These are phyloP conservation scores for Blastocystis sp. DNA, from an alignment of 352 stramenopile species.

Conservation along the genomic window DNA sequence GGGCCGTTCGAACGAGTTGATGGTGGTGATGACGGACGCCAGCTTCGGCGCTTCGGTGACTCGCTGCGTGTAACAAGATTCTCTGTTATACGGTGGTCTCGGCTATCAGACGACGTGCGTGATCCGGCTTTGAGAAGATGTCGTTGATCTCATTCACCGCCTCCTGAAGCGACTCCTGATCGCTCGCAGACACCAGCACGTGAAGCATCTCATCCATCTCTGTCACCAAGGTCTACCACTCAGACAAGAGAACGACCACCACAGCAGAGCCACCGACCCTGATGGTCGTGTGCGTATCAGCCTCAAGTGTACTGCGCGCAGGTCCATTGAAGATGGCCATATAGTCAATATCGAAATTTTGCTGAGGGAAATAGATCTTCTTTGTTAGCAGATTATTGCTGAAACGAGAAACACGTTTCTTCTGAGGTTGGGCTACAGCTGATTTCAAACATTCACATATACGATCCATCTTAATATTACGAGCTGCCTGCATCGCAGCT, in stretches of 20 bases:
- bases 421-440: neutral
- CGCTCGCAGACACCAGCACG: slow-evolving; percentile 9
- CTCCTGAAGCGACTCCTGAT: neutral
- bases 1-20: neutral
- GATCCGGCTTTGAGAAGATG: slow-evolving; percentile 17
- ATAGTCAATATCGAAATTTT: slow-evolving; percentile 51
- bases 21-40: neutral
- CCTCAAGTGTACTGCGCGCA: neutral
- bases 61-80: neutral
- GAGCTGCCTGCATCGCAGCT: slow-evolving; percentile 29
- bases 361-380: slow-evolving; percentile 42
- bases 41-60: neutral
- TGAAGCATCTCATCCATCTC: slow-evolving; percentile 33
- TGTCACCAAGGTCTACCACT: slow-evolving; percentile 12
- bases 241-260: neutral
- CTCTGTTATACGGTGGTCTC: neutral
- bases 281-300: slow-evolving; percentile 31
- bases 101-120: neutral
- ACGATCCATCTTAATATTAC: slow-evolving; percentile 22
- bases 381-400: slow-evolving; percentile 43
- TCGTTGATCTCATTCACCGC: neutral
- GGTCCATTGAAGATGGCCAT: slow-evolving; percentile 8
- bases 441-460: neutral
- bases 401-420: slow-evolving; percentile 6
- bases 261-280: slow-evolving; percentile 8